Conservation (phyloP, 1,284 basidiomycete species). For the Leccinum pachyderme region DNA sequence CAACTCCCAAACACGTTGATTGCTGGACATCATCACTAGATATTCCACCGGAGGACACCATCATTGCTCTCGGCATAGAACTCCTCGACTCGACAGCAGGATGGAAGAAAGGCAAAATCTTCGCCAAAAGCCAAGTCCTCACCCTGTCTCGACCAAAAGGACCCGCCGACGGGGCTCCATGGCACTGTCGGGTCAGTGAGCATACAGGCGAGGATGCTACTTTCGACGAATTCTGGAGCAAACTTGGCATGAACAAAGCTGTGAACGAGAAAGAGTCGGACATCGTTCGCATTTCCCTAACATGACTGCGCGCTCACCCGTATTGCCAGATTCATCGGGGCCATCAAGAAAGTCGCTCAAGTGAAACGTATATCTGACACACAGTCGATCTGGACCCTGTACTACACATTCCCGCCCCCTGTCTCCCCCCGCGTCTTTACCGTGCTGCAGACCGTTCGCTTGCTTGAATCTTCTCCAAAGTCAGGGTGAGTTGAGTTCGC, state of each 20-base stretch:
- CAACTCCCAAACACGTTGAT: background rate
- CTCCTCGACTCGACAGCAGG: slow-evolving; percentile 51
- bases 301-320: background rate
- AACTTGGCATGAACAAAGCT: slow-evolving; percentile 62
- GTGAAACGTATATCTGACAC: slow-evolving; percentile 62
- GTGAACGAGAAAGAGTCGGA: slow-evolving; percentile 63
- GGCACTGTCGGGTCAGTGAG: slow-evolving; percentile 66
- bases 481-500: slow-evolving; percentile 46
- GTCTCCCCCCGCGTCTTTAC: slow-evolving; percentile 75
- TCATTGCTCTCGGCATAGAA: slow-evolving; percentile 52
- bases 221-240: slow-evolving; percentile 71
- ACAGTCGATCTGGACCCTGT: slow-evolving; percentile 67
- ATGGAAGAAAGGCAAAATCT: slow-evolving; percentile 69
- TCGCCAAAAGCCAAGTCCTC: slow-evolving; percentile 51
- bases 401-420: slow-evolving; percentile 68
- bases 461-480: slow-evolving; percentile 47
- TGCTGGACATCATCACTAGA: slow-evolving; percentile 35
- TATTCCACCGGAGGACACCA: slow-evolving; percentile 56
- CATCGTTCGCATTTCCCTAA: background rate
- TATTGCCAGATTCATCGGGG: slow-evolving; percentile 55
- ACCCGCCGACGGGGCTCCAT: slow-evolving; percentile 53
- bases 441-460: slow-evolving; percentile 60
- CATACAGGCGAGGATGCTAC: slow-evolving; percentile 62
- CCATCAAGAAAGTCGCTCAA: slow-evolving; percentile 60
- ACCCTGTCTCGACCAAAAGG: slow-evolving; percentile 52